Base-by-base conservation (phyloP, 169 alveolate species). In the Eimeria falciformis region DNA sequence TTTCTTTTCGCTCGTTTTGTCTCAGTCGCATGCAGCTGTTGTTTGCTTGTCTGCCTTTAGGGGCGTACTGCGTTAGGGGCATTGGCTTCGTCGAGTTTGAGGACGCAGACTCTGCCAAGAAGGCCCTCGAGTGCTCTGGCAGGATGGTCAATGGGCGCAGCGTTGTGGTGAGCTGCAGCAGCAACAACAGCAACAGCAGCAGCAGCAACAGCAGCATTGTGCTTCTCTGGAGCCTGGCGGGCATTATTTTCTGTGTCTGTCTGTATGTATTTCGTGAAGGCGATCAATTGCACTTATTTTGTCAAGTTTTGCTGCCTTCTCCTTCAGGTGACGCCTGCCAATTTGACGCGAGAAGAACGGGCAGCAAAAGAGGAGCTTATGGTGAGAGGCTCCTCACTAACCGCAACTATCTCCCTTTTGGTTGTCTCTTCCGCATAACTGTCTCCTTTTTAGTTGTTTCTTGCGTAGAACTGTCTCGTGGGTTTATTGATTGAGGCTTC, bases 71-170 rank as follows among this genome's bases (percentile, higher is more conserved):
- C 12, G 85, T 66, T 2, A 46, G 92, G 9, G 83, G 92, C 43
- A 68, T 84, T 37, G 91, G 82, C 66, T 84, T 84, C 81, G 79
- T 84, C n/a, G 82, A 84, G 29, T 84, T 84, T 27, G 91, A 21
- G 1, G 91, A 84, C 66, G 75, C 46, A 21, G 75, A 84, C 14
- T 43, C 73, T 9, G 91, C 91, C 12, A 55, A 69, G 50, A 84
- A 68, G 45, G 91, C 91, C 18, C 69, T 84, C n/a, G 55, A 84
- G 68, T 69, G 73, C 50, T 9, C 73, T 3, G 91, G 91, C 40
- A 17, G 47, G 17, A 11, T 50, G 4, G 66, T 84, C 50, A 56
- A 69, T 43, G 91, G 91, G 21, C 66, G 91, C 5, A 68, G 50
- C 14, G 71, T 84, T 9, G 58, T 66, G 25, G 91, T 84, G n/a